Base-by-base conservation (phyloP, 495 filamentous ascomycete species). In the Podospora anserina region DNA sequence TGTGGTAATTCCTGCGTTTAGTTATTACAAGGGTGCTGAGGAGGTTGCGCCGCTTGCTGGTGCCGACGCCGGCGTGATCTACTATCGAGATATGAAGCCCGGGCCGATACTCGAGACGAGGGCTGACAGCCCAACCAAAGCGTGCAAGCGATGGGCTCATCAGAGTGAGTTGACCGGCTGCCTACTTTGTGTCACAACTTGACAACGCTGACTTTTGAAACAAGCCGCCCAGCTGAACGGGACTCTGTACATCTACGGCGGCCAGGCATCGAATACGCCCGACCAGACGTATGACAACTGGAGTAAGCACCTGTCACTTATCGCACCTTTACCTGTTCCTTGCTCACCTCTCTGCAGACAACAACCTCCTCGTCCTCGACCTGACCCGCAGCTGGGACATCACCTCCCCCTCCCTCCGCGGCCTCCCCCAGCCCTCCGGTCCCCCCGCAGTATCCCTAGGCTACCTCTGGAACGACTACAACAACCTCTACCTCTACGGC, bases 181-280 rank as follows among this genome's bases (percentile, higher is more conserved):
- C 49, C 44, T 9, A n/a, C n/a, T 4, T 15, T 26, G 15, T 26
- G 15, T 13, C 30, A 20, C n/a, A 49, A 59, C 23, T 1, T 23
- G 2, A 5, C 49, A 23, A 15, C 28, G 55, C 70, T 77, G 53
- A 78, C 70, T 16, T 49, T 16, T 3, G 15, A 2, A 2, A 53
- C 9, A 55, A 83, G 81, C 75, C 44, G 83, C 88, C 20, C 69
- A 88, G 55, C 84, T 92, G 4, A 91, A 91, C 63, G 90, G 90
- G 30, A 92, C 88, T 0, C 75, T 92, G 20, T 92, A 91, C 71
- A 82, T 92, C n/a, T 92, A 91, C 68, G 91, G 91, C 44, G 91
- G 90, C 13, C 84, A 88, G 49, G 80, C 83, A 3, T 89, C 79
- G 23, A 82, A 76, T 5, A 72, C 79, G 9, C 67, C 79, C 19